phyloP scores from a whole-genome alignment of 345 rosid genomes.

The Zanthoxylum bungeanum region DNA sequence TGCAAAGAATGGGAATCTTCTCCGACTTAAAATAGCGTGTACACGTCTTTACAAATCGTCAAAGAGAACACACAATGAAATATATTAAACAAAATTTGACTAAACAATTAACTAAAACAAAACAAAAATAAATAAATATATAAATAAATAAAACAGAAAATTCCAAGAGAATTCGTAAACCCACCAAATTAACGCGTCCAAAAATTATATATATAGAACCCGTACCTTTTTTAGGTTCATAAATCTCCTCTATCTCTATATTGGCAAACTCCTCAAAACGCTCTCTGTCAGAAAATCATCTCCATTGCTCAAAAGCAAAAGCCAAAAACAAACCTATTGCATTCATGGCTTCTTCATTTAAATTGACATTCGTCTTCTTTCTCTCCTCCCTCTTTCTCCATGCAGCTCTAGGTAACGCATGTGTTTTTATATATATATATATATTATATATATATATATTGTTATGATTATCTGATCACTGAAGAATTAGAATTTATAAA shows the following conservation, averaged over 20 bases:
- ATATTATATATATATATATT: too few species aligned
- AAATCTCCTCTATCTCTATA: background rate
- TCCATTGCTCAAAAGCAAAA: background rate
- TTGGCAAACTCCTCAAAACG: background rate
- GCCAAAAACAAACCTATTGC: background rate
- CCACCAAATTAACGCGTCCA: slow-evolving; percentile 17
- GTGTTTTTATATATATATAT: background rate
- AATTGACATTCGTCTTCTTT: slow-evolving; percentile 42
- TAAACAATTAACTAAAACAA: too few species aligned
- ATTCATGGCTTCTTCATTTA: slow-evolving; percentile 64
- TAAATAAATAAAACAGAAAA: background rate
- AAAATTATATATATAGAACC: slow-evolving; percentile 3
- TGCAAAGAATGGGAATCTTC: too few species aligned
- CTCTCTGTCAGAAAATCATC: background rate
- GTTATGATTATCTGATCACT: too few species aligned
- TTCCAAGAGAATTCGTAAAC: slow-evolving; percentile 5
- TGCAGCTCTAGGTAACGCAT: slow-evolving; percentile 61
- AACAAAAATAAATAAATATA: too few species aligned
- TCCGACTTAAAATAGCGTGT: too few species aligned
- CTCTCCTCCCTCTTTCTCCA: slow-evolving; percentile 61
- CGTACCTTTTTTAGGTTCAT: background rate
- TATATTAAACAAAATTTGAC: background rate
- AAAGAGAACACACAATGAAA: background rate
- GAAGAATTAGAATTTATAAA: too few species aligned
- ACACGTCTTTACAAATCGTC: slow-evolving; percentile 4